A percentile compares a stretch with the other conserved stretches of the same genome.
Conservation (phyloP, 176 grass and related monocot genomes). For the Cymbopogon citratus region DNA sequence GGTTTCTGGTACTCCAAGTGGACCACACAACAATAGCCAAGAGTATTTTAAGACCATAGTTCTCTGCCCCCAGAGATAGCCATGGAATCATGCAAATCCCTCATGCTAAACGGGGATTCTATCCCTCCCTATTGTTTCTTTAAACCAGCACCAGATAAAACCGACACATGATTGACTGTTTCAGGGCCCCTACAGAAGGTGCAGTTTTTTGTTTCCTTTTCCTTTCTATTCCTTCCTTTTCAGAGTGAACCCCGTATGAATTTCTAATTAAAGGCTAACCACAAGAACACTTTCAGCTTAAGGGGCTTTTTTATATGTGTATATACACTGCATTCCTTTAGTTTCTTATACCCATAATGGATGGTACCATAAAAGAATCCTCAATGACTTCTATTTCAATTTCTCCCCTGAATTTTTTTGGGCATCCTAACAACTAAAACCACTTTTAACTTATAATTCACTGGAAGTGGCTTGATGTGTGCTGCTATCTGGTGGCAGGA, state of each 20-base stretch:
- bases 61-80: neutral
- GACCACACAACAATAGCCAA: neutral
- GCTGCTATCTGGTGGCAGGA: conserved; percentile 44
- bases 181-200: neutral
- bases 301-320: neutral
- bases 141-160: neutral
- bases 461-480: neutral
- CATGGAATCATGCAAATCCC: neutral
- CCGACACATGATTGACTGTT: neutral
- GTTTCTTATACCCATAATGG: neutral
- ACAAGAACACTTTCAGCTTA: neutral
- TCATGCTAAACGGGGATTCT: neutral
- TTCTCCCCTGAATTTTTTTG: neutral
- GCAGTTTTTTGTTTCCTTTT: neutral
- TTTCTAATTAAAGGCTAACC: neutral
- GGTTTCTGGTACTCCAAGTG: neutral
- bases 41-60: neutral
- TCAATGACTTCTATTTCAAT: neutral
- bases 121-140: neutral
- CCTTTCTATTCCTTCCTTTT: no score
- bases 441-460: neutral
- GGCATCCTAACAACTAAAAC: neutral
- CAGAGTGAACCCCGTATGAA: neutral
- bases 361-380: neutral
- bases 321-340: neutral